These are phyloP conservation scores for Cerrena zonata DNA, from an alignment of 1,284 basidiomycete genomes.

Conservation along the genomic window DNA sequence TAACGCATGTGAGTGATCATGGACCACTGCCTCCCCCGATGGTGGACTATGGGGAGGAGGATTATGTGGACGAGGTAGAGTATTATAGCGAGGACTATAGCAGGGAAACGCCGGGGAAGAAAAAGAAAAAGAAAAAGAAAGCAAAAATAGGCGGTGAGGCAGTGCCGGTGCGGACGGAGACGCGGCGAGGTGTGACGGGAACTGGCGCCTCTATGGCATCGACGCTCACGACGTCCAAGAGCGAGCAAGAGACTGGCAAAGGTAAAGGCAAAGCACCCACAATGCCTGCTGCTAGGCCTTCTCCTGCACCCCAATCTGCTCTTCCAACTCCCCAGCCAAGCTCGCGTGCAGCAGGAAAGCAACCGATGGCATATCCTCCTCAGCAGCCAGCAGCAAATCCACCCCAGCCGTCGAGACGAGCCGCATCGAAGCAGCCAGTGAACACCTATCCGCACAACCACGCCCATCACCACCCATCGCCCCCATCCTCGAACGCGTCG, in stretches of 20 bases:
- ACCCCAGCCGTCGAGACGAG: conserved; percentile 40
- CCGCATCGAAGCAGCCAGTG: conserved; percentile 67
- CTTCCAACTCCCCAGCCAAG: conserved; percentile 50
- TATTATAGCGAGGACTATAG: conserved; percentile 6
- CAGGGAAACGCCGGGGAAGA: conserved; percentile 32
- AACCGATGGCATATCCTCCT: conserved; percentile 57
- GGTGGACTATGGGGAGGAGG: neutral
- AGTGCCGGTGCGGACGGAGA: conserved; percentile 27
- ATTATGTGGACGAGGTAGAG: neutral
- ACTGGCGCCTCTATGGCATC: conserved; percentile 15
- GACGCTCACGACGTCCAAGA: conserved; percentile 26
- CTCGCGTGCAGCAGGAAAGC: conserved; percentile 71
- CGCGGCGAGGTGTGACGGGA: conserved; percentile 3
- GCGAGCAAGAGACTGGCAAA: no score
- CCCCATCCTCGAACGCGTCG: conserved; percentile 60
- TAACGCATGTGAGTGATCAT: conserved; percentile 29
- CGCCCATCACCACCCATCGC: conserved; percentile 62
- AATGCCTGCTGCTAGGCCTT: conserved; percentile 36
- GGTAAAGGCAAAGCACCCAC: conserved; percentile 31
- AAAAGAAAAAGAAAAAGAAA: conserved; percentile 30
- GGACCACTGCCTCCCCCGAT: conserved; percentile 31
- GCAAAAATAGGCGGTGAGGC: conserved; percentile 25
- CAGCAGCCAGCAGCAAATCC: conserved; percentile 26
- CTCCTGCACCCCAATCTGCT: conserved; percentile 26
- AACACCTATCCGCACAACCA: conserved; percentile 47